Conservation (phyloP, 768 basidiomycete genomes). For the Lepiota subincarnata region DNA sequence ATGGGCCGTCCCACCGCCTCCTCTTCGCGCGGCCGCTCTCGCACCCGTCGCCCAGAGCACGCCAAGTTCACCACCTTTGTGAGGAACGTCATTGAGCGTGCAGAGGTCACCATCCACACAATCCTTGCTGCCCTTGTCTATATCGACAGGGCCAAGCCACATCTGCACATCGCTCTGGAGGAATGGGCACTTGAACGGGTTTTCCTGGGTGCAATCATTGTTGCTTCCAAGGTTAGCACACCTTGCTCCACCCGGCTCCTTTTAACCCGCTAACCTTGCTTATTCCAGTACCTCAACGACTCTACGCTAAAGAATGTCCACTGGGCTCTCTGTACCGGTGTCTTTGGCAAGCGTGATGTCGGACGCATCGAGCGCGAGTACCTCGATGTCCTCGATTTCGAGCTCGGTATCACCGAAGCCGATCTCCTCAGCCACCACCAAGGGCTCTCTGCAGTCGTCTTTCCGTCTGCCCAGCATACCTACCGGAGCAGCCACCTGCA, state of each 20-base stretch:
- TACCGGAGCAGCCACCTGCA: constrained; percentile 14
- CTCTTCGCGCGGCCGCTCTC: constrained; percentile 44
- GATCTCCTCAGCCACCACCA: constrained; percentile 56
- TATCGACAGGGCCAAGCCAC: constrained; percentile 71
- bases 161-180: constrained; percentile 76
- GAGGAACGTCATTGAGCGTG: constrained; percentile 62
- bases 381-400: constrained; percentile 74
- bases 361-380: constrained; percentile 82
- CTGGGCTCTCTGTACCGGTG: constrained; percentile 82
- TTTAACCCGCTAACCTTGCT: constrained; percentile 16
- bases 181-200: constrained; percentile 89
- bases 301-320: constrained; percentile 88
- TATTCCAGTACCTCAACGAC: constrained; percentile 75
- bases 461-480: constrained; percentile 16
- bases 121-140: constrained; percentile 72
- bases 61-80: constrained; percentile 62
- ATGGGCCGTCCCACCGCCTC: constrained; percentile 61
- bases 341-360: constrained; percentile 78
- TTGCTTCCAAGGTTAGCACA: constrained; percentile 70
- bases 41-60: constrained; percentile 46
- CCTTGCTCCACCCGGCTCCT: constrained; percentile 9
- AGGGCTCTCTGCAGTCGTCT: constrained; percentile 27
- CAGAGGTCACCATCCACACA: constrained; percentile 68
- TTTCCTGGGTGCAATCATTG: constrained; percentile 86
- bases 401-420: constrained; percentile 59